phyloP scores from a whole-genome alignment of 495 filamentous ascomycete genomes.

The Podospora appendiculata region DNA sequence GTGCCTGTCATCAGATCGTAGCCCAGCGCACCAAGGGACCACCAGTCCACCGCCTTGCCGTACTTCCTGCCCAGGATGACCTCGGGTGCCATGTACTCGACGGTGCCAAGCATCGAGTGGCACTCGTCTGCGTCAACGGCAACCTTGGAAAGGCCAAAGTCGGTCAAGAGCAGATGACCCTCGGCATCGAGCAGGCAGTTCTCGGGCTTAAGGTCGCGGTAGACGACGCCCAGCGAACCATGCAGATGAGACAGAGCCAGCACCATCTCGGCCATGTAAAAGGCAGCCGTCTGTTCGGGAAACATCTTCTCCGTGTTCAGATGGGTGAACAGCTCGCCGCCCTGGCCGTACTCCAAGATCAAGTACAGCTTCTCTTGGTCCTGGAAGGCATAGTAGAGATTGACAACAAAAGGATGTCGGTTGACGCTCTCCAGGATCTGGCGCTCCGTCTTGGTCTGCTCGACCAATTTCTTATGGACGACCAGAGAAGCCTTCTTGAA shows the following conservation, averaged over 20 bases:
- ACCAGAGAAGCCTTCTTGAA: conserved; percentile 91
- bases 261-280: conserved; percentile 98
- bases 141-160: conserved; percentile 95
- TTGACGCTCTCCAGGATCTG: conserved; percentile 91
- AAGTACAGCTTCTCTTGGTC: conserved; percentile 96
- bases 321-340: conserved; percentile 89
- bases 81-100: conserved; percentile 99
- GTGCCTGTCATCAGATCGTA: conserved; percentile 86
- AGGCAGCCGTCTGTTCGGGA: conserved; percentile 74
- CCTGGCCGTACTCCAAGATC: conserved; percentile 97
- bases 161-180: conserved; percentile 89
- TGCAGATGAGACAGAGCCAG: conserved; percentile 91
- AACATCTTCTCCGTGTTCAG: conserved; percentile 90
- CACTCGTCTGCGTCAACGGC: conserved; percentile 76
- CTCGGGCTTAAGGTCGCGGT: conserved; percentile 95
- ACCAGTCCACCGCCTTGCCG: conserved; percentile 94
- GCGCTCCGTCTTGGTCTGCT: conserved; percentile 96
- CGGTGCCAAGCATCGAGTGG: conserved; percentile 82
- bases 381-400: conserved; percentile 96
- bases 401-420: conserved; percentile 93
- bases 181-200: conserved; percentile 90
- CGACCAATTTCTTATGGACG: conserved; percentile 85
- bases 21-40: conserved; percentile 88
- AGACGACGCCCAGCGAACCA: conserved; percentile 83
- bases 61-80: conserved; percentile 79